Evolutionary conservation across 2,329 filamentous ascomycete genomes (phyloP).

Genomic region (Cadophora luteo-olivacea): DNA sequence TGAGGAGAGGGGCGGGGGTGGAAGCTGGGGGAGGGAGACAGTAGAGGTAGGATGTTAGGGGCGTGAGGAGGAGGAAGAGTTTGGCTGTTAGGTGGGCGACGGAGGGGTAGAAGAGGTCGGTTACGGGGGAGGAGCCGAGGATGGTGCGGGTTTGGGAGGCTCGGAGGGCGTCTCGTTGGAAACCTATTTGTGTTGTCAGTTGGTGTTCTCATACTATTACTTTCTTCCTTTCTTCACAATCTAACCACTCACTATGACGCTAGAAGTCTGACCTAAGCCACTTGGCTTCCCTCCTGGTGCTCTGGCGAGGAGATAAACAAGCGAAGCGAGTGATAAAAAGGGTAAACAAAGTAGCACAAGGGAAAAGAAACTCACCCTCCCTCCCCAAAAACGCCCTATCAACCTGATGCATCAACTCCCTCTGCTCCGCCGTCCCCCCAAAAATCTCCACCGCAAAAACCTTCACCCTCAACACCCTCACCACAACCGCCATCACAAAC

Average conservation of each 20-base stretch:
- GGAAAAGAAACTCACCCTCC: conserved; percentile 31
- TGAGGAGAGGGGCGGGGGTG: conserved; percentile 18
- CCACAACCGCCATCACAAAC: conserved; percentile 37
- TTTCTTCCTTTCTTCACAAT: too few relatives aligned
- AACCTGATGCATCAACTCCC: conserved; percentile 33
- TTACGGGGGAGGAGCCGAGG: conserved; percentile 29
- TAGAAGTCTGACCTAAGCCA: too few relatives aligned
- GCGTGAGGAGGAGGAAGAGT: conserved; percentile 47
- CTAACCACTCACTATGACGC: too few relatives aligned
- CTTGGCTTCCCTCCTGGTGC: too few relatives aligned
- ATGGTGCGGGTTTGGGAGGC: conserved; percentile 32
- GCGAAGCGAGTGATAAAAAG: neutral
- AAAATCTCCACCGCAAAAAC: conserved; percentile 40
- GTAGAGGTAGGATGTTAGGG: conserved; percentile 36
- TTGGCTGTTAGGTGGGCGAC: conserved; percentile 58
- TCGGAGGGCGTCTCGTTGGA: conserved; percentile 34
- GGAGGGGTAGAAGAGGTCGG: conserved; percentile 48
- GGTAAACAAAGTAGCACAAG: neutral
- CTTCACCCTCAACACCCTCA: conserved; percentile 33
- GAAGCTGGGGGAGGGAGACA: conserved; percentile 14
- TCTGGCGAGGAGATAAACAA: neutral
- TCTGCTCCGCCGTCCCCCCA: conserved; percentile 35
- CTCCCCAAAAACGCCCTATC: conserved; percentile 35
- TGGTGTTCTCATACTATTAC: too few relatives aligned
- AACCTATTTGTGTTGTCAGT: conserved; percentile 30